These are phyloP conservation scores for Phlyctochytrium planicorne DNA, from an alignment of 192 early-diverging fungal species.

Conservation along the genomic window DNA sequence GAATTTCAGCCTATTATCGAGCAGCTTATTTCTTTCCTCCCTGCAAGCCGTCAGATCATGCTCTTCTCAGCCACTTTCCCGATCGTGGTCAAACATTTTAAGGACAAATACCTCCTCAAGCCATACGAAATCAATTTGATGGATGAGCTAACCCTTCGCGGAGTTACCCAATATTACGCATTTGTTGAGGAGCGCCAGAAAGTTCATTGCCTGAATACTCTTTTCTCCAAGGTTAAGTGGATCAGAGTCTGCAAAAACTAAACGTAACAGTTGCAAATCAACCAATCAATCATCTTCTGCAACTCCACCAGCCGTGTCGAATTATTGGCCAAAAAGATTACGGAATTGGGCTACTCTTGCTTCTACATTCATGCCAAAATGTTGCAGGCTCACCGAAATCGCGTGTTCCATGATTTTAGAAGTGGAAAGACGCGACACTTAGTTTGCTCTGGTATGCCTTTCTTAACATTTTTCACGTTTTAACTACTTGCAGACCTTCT, in stretches of 20 bases:
- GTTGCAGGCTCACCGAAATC: conserved; percentile 97
- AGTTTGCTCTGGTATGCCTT: conserved; percentile 81
- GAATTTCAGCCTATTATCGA: conserved; percentile 99
- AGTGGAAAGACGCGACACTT: conserved; percentile 96
- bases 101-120: conserved; percentile 93
- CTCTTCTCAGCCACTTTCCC: conserved; percentile 98
- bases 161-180: conserved; percentile 99
- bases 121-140: conserved; percentile 99
- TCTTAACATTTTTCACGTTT: conserved; percentile 8
- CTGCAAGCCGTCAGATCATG: conserved; percentile 89
- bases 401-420: conserved; percentile 99
- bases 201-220: conserved; percentile 84
- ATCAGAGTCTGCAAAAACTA: too few species aligned
- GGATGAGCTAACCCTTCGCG: conserved; percentile 97
- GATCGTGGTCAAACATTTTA: conserved; percentile 95
- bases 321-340: conserved; percentile 98
- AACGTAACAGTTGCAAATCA: conserved; percentile 86
- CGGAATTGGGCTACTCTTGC: conserved; percentile 99
- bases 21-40: conserved; percentile 89
- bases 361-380: conserved; percentile 99
- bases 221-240: conserved; percentile 69
- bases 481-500: conserved; percentile 69
- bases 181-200: conserved; percentile 99
- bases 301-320: conserved; percentile 99
- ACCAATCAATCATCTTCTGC: conserved; percentile 99